Percentiles rank a stretch among this genome's conserved stretches.
Evolutionary conservation across 495 filamentous ascomycete genomes (phyloP).

Genomic region (Sporormia fimetaria): DNA sequence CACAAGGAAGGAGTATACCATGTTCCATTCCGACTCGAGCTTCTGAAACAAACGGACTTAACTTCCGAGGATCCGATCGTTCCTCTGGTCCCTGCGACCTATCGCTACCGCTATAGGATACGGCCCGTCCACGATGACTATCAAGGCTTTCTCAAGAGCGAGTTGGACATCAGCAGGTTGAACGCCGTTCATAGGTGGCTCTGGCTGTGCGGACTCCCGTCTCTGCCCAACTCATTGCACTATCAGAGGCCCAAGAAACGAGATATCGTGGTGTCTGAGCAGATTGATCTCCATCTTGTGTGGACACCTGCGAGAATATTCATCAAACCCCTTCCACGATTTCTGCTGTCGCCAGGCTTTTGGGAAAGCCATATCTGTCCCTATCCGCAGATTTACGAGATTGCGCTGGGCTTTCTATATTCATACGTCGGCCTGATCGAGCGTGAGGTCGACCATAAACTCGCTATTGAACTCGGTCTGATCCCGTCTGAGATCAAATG

Average conservation of each 20-base stretch:
- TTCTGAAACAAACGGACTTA: not conserved
- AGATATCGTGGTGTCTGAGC: constrained; percentile 39
- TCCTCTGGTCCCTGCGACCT: constrained; percentile 11
- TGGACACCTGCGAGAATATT: constrained; percentile 44
- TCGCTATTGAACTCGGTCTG: constrained; percentile 30
- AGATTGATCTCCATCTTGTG: constrained; percentile 43
- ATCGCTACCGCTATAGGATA: constrained; percentile 3
- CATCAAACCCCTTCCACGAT: constrained; percentile 47
- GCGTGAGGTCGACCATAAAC: constrained; percentile 33
- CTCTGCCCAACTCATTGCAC: constrained; percentile 39
- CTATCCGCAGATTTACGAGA: constrained; percentile 13
- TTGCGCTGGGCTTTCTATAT: constrained; percentile 35
- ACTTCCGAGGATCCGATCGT: not conserved
- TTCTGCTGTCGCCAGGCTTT: constrained; percentile 38
- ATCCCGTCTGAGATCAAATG: constrained; percentile 27
- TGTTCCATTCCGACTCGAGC: constrained; percentile 7
- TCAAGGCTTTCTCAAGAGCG: constrained; percentile 6
- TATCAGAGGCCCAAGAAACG: constrained; percentile 36
- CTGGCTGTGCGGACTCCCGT: constrained; percentile 41
- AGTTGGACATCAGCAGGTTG: constrained; percentile 16
- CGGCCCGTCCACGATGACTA: constrained; percentile 8
- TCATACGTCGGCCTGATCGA: constrained; percentile 35
- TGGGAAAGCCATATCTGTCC: constrained; percentile 33
- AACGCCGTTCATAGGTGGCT: constrained; percentile 27
- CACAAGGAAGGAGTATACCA: too few relatives aligned